Percentiles rank a stretch among this genome's conserved stretches.
Conservation (phyloP, 768 basidiomycete species). For the Lepiota subincarnata region DNA sequence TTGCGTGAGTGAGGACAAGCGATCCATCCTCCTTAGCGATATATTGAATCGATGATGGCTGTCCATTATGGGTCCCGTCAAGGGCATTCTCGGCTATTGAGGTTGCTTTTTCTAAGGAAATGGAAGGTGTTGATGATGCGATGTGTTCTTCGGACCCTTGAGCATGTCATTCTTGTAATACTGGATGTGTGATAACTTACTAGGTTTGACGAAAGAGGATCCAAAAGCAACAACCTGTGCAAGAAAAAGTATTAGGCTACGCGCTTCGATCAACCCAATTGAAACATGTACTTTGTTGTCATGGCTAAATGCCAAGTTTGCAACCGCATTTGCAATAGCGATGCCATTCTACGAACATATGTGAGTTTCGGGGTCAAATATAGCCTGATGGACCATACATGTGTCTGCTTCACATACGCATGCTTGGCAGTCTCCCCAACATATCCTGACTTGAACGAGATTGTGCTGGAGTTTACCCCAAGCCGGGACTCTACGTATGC, state of each 20-base stretch:
- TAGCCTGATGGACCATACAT: neutral
- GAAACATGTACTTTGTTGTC: conserved; percentile 25
- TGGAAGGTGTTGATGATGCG: conserved; percentile 27
- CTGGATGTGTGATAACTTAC: conserved; percentile 21
- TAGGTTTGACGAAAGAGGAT: conserved; percentile 39
- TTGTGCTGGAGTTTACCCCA: conserved; percentile 16
- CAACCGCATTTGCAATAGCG: conserved; percentile 33
- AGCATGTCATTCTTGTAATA: too few relatives aligned
- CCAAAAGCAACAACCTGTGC: conserved; percentile 37
- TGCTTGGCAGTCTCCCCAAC: conserved; percentile 21
- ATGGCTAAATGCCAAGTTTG: conserved; percentile 28
- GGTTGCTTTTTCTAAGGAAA: conserved; percentile 28
- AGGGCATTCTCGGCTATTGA: conserved; percentile 18
- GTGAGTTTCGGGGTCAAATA: neutral
- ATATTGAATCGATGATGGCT: conserved; percentile 36
- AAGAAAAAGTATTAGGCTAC: conserved; percentile 14
- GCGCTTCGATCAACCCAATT: conserved; percentile 25
- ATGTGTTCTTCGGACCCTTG: conserved; percentile 23
- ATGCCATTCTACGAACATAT: conserved; percentile 21
- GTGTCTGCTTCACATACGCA: conserved; percentile 12
- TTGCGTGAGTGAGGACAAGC: conserved; percentile 32
- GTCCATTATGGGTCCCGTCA: conserved; percentile 31
- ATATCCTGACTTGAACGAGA: conserved; percentile 25
- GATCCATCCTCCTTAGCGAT: conserved; percentile 35
- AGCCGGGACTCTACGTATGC: conserved; percentile 23